These are phyloP conservation scores for Daldinia childiae DNA, from an alignment of 495 filamentous ascomycete species.

Conservation along the genomic window DNA sequence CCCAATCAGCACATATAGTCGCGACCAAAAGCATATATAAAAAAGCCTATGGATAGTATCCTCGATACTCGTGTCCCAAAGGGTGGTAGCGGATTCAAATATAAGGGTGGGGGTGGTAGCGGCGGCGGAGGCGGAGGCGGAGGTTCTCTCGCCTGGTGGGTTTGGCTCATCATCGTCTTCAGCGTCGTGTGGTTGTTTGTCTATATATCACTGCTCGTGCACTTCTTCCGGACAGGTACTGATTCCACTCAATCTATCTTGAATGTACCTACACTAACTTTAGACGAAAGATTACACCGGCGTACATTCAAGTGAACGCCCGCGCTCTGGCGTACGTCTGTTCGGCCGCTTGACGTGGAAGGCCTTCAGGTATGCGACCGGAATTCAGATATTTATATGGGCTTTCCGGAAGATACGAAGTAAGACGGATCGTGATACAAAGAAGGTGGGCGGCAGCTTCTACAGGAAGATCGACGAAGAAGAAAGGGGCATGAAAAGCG, in stretches of 20 bases:
- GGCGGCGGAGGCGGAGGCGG: slow-evolving; percentile 7
- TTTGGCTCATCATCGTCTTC: slow-evolving; percentile 12
- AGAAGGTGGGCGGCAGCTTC: slow-evolving; percentile 30
- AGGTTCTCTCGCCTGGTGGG: slow-evolving; percentile 16
- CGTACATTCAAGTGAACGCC: background rate
- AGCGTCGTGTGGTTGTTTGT: slow-evolving; percentile 18
- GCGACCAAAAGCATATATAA: background rate
- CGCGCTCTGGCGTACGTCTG: background rate
- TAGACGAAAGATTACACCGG: background rate
- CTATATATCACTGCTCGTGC: slow-evolving; percentile 12
- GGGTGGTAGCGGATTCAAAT: slow-evolving; percentile 16
- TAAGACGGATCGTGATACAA: background rate
- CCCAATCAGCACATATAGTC: background rate
- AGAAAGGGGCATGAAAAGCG: slow-evolving; percentile 11
- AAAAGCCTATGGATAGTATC: background rate
- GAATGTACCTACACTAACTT: background rate
- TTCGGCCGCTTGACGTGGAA: slow-evolving; percentile 17
- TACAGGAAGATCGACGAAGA: slow-evolving; percentile 25
- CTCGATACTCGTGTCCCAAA: slow-evolving; percentile 26
- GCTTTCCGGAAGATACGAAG: slow-evolving; percentile 17
- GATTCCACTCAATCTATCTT: background rate
- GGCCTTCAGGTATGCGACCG: slow-evolving; percentile 24
- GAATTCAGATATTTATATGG: slow-evolving; percentile 22
- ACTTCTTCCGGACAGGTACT: slow-evolving; percentile 19
- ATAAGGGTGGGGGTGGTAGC: background rate